Base-by-base conservation (phyloP, 1,284 basidiomycete genomes). In the Naganishia sp. region DNA sequence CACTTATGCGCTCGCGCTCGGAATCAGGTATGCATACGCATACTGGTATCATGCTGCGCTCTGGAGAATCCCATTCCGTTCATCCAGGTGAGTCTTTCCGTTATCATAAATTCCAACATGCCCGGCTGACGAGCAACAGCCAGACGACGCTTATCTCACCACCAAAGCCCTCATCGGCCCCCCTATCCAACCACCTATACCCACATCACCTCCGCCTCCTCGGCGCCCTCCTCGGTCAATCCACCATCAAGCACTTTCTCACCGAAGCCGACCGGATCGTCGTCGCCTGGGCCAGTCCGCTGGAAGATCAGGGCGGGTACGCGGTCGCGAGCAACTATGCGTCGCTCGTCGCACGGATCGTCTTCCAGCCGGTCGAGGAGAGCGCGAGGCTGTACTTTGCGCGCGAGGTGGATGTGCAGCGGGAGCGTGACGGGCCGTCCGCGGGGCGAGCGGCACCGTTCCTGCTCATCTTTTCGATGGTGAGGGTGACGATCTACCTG, bases 181-280 rank as follows among this genome's bases (percentile, higher is more conserved):
- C n/a, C 32, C 35, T 57, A n/a, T 47, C 35, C 18, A 50, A 28
- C 53, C 42, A 47, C 39, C 23, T 63, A 7, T 53, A 63, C 42
- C 42, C 52, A 32, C 51, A 63, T n/a, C 65, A 66, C 32, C 41
- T 66, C 11, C 43, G 18, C 0, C 60, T 70, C 21, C 45, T 70
- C 13, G 42, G 39, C 63, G 90, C 88, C 0, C 91, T 98, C 85
- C 91, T 89, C 5, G 83, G 82, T 6, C 94, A 97, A 77, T 91
- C 90, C 1, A 72, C 96, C 3, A 83, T 98, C 72, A 99, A 99
- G 77, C 94, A 99, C 75, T 84, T 95, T 69, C 82, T 99, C 35
- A 98, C 94, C 0, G 96, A 99, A 76, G 93, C 91, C 11, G 96
- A 99, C 79, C 93, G 96, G 72, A 82, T 99, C 54, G 85, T 94